These are phyloP conservation scores for Rhododendron molle DNA, from an alignment of 148 eudicot species.

Conservation along the genomic window DNA sequence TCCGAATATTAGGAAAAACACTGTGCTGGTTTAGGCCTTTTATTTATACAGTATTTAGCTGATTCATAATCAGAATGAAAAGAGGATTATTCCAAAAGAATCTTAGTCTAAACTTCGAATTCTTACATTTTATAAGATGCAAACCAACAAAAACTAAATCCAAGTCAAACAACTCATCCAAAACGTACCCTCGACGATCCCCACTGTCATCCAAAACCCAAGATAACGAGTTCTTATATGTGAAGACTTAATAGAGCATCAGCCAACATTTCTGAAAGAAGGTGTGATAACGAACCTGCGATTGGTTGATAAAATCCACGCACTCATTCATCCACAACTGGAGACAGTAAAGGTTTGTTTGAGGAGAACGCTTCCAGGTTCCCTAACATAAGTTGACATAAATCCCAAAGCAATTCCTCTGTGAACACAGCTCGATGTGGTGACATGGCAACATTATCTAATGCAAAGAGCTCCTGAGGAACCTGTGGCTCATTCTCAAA, in stretches of 20 bases:
- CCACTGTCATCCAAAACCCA: neutral
- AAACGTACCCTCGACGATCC: too few species aligned
- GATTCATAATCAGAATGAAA: neutral
- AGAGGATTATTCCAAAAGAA: neutral
- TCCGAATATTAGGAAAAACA: neutral
- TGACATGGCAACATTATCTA: constrained; percentile 67
- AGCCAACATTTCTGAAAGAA: neutral
- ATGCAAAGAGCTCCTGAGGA: constrained; percentile 42
- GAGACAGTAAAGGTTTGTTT: constrained; percentile 42
- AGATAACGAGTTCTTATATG: neutral
- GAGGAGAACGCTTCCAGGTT: constrained; percentile 69
- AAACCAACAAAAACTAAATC: neutral
- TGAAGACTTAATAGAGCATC: neutral
- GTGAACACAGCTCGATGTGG: constrained; percentile 56
- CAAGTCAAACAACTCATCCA: neutral
- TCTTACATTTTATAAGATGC: neutral
- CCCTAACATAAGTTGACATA: constrained; percentile 35
- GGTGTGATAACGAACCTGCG: constrained; percentile 12
- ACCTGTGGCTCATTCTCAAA: constrained; percentile 65
- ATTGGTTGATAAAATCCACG: neutral
- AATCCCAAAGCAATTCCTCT: constrained; percentile 31
- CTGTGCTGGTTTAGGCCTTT: neutral
- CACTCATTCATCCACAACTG: constrained; percentile 21
- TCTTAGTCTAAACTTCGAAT: neutral
- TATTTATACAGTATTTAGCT: neutral